A percentile compares a stretch with the other conserved stretches of the same genome.
Conservation (phyloP, 73 alveolate species). For the Paramecium primaurelia region DNA sequence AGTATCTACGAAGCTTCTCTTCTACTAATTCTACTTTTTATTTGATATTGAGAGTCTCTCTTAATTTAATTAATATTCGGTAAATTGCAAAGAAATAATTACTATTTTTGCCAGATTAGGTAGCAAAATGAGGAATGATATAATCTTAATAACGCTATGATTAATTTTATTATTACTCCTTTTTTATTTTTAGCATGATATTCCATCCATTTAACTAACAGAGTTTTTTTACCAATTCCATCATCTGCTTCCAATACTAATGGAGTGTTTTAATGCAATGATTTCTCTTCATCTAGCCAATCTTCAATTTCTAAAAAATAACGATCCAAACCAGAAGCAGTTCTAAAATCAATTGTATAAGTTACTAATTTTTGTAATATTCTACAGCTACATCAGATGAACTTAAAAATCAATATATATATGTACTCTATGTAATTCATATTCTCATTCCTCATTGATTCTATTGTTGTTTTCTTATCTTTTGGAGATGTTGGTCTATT, state of each 20-base stretch:
- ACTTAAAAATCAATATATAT: not conserved
- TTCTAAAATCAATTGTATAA: not conserved
- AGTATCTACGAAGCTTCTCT: conserved; percentile 72
- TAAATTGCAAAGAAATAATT: conserved; percentile 37
- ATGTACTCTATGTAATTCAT: conserved; percentile 41
- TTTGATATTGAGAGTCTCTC: conserved; percentile 66
- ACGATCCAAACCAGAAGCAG: conserved; percentile 59
- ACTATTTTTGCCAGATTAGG: conserved; percentile 32
- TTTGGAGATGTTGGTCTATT: conserved; percentile 37
- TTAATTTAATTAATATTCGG: conserved; percentile 25
- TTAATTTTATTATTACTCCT: not conserved
- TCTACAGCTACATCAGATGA: conserved; percentile 45
- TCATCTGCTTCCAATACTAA: conserved; percentile 73
- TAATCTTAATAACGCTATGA: conserved; percentile 24
- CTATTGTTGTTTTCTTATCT: not conserved
- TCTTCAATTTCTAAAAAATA: conserved; percentile 58
- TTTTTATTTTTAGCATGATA: conserved; percentile 58
- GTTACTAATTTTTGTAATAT: conserved; percentile 45
- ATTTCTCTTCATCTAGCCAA: conserved; percentile 53
- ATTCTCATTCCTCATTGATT: conserved; percentile 5
- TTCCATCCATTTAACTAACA: conserved; percentile 70
- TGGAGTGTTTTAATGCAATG: conserved; percentile 61
- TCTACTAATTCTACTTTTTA: conserved; percentile 75
- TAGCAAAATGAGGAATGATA: conserved; percentile 46
- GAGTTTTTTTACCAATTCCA: conserved; percentile 71